Percentiles rank a stretch among this genome's conserved stretches.
Evolutionary conservation across 2,329 filamentous ascomycete genomes (phyloP).

Genomic region (Fusarium xyrophilum): DNA sequence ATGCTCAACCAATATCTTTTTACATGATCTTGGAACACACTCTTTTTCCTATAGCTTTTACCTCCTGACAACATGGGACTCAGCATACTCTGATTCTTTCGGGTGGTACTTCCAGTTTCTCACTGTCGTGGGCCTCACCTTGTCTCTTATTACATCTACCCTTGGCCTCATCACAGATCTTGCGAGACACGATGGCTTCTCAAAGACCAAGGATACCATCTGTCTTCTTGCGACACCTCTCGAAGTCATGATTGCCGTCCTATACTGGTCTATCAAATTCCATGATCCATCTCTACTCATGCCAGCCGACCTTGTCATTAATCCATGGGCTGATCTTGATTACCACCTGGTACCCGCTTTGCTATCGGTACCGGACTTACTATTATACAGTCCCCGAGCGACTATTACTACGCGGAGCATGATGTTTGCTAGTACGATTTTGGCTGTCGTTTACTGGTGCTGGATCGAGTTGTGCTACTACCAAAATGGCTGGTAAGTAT

Average conservation of each 20-base stretch:
- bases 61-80: conserved; percentile 4
- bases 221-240: neutral
- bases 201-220: neutral
- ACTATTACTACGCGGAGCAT: neutral
- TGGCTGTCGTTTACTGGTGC: conserved; percentile 5
- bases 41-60: conserved; percentile 9
- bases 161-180: neutral
- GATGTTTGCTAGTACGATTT: neutral
- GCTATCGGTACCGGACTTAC: neutral
- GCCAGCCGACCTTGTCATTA: conserved; percentile 6
- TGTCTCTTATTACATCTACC: neutral
- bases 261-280: conserved; percentile 12
- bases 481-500: conserved; percentile 8
- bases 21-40: neutral
- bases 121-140: neutral
- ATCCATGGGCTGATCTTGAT: conserved; percentile 3
- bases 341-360: conserved; percentile 1
- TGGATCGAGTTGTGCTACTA: conserved; percentile 13
- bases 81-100: conserved; percentile 3
- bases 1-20: rapidly evolving
- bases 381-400: neutral
- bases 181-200: neutral
- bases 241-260: conserved; percentile 3
- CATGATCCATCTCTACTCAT: conserved; percentile 7
- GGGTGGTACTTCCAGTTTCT: conserved; percentile 14